phyloP scores from a whole-genome alignment of 352 stramenopile genomes.

The Pythium brachiatum region DNA sequence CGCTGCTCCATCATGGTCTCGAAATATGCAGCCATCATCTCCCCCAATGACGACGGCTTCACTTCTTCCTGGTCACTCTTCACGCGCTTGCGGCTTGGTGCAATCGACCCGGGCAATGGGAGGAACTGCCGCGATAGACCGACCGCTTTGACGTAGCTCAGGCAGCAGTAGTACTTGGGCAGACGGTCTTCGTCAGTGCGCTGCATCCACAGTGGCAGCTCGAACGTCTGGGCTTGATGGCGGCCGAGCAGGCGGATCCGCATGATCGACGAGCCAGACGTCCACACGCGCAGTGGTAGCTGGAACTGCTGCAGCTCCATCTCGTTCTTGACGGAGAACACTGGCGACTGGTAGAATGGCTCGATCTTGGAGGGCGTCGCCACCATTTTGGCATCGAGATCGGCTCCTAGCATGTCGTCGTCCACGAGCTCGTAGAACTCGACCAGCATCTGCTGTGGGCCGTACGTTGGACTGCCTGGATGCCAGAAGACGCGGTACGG shows the following conservation, averaged over 20 bases:
- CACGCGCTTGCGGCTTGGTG: slow-evolving; percentile 25
- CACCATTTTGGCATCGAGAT: neutral
- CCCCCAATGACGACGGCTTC: slow-evolving; percentile 31
- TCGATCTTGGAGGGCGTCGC: slow-evolving; percentile 8
- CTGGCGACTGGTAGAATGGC: slow-evolving; percentile 54
- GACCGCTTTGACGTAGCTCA: slow-evolving; percentile 74
- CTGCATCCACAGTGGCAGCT: slow-evolving; percentile 52
- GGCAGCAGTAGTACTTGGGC: slow-evolving; percentile 79
- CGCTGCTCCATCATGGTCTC: slow-evolving; percentile 55
- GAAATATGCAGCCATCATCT: slow-evolving; percentile 65
- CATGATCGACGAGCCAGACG: slow-evolving; percentile 40
- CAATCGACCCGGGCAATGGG: slow-evolving; percentile 9
- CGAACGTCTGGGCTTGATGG: slow-evolving; percentile 72
- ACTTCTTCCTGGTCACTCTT: slow-evolving; percentile 36
- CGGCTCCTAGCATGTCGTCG: neutral
- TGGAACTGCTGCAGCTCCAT: slow-evolving; percentile 69
- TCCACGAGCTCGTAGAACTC: slow-evolving; percentile 50
- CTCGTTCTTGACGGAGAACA: slow-evolving; percentile 61
- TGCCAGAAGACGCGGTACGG: slow-evolving; percentile 84
- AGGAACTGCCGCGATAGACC: slow-evolving; percentile 30
- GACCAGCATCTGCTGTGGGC: slow-evolving; percentile 61
- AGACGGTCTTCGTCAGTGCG: slow-evolving; percentile 34
- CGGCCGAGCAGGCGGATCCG: slow-evolving; percentile 63
- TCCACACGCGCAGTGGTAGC: slow-evolving; percentile 47
- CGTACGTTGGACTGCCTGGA: slow-evolving; percentile 70